Evolutionary conservation across 2,329 filamentous ascomycete species (phyloP).

Genomic region (Arachnomyces sp.): DNA sequence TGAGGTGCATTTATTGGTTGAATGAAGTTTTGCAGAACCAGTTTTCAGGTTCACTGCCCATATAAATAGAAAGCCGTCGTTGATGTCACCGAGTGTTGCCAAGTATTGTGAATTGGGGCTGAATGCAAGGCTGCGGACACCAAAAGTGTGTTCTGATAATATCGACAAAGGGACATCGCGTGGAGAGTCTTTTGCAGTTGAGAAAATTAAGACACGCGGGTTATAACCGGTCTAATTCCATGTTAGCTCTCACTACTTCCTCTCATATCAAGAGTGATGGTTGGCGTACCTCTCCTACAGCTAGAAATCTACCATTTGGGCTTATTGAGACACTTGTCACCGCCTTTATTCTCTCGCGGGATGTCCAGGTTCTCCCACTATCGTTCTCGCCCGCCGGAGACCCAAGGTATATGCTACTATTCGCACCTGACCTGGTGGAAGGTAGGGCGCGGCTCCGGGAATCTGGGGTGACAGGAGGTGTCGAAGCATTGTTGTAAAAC

Average conservation of each 20-base stretch:
- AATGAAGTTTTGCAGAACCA: conserved; percentile 70
- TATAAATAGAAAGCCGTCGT: conserved; percentile 89
- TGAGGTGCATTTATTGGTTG: conserved; percentile 87
- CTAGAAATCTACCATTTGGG: conserved; percentile 76
- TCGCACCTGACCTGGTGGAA: conserved; percentile 42
- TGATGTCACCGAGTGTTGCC: conserved; percentile 78
- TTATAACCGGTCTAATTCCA: conserved; percentile 70
- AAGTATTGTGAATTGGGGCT: conserved; percentile 79
- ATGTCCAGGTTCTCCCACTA: conserved; percentile 69
- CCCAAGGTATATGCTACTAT: conserved; percentile 34
- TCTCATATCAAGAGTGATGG: conserved; percentile 1
- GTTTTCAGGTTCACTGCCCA: conserved; percentile 81
- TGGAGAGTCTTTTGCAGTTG: conserved; percentile 64
- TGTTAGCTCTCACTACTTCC: conserved; percentile 21
- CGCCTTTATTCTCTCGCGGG: conserved; percentile 86
- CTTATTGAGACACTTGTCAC: conserved; percentile 87
- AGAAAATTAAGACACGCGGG: conserved; percentile 85
- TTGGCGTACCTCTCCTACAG: conserved; percentile 74
- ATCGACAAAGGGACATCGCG: conserved; percentile 76
- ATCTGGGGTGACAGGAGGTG: conserved; percentile 49
- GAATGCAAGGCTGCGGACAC: conserved; percentile 82
- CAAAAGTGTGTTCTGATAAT: conserved; percentile 82
- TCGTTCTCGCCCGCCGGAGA: conserved; percentile 52
- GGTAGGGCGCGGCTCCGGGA: conserved; percentile 53
- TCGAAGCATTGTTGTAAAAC: conserved; percentile 46